phyloP scores from a whole-genome alignment of 2,329 filamentous ascomycete species.

The Beauveria bassiana region DNA sequence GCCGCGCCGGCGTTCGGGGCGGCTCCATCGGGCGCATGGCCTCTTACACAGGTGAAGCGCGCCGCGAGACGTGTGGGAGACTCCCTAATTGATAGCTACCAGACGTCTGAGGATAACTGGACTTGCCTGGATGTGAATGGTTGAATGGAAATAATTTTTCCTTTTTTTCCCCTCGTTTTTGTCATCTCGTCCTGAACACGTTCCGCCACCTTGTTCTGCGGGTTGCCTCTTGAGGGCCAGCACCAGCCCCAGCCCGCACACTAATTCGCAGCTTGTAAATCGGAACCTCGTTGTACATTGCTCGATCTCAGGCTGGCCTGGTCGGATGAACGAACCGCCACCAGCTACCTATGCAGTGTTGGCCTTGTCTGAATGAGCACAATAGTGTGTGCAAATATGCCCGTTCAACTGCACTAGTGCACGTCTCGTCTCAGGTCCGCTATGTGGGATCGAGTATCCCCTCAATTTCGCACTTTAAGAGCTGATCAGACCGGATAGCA shows the following conservation, averaged over 20 bases:
- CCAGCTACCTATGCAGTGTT: background rate
- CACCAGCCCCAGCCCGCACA: background rate
- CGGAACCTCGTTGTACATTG: background rate
- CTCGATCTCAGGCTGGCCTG: too few relatives aligned
- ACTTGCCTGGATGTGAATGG: background rate
- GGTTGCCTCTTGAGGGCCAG: background rate
- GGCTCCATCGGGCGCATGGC: background rate
- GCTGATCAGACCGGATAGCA: background rate
- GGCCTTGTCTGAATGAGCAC: background rate
- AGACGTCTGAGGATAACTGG: conserved; percentile 4
- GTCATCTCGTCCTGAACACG: background rate
- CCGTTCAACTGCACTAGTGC: background rate
- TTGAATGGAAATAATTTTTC: background rate
- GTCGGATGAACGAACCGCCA: background rate
- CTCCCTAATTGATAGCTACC: background rate
- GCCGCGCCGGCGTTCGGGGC: background rate
- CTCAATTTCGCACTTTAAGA: background rate
- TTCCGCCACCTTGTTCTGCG: background rate
- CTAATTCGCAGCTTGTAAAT: background rate
- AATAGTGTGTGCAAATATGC: background rate
- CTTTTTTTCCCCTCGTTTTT: background rate
- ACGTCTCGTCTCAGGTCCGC: conserved; percentile 2
- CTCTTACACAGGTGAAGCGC: conserved; percentile 11
- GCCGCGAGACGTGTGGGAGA: background rate
- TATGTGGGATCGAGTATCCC: background rate